Percentiles rank a stretch among this genome's conserved stretches.
Evolutionary conservation across 2,329 filamentous ascomycete genomes (phyloP).

Genomic region (Magnaporthiopsis poae): DNA sequence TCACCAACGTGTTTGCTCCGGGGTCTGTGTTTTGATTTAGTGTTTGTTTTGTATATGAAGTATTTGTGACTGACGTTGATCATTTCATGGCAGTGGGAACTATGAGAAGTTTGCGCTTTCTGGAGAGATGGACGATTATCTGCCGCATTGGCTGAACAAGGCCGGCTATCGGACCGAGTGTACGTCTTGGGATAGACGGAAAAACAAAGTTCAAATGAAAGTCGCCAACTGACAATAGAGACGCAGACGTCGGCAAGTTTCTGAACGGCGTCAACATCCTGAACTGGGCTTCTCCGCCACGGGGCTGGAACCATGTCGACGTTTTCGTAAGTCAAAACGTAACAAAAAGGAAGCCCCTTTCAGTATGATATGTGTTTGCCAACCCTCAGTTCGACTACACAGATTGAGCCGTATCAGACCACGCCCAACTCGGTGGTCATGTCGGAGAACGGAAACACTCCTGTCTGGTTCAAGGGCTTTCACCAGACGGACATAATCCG

Average conservation of each 20-base stretch:
- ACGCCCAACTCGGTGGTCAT: constrained; percentile 19
- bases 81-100: constrained; percentile 17
- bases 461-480: constrained; percentile 43
- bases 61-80: neutral
- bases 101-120: constrained; percentile 34
- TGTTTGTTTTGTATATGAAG: too few species aligned
- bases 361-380: neutral
- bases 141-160: constrained; percentile 33
- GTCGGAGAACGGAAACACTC: constrained; percentile 30
- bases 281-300: constrained; percentile 27
- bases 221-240: neutral
- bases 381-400: neutral
- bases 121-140: constrained; percentile 32
- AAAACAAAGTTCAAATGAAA: neutral
- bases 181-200: neutral
- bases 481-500: constrained; percentile 46
- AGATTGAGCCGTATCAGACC: constrained; percentile 19
- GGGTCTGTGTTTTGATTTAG: constrained; percentile 13
- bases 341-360: too few species aligned
- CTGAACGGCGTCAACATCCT: constrained; percentile 32
- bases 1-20: constrained; percentile 26
- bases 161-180: constrained; percentile 34
- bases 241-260: constrained; percentile 27
- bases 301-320: constrained; percentile 20
- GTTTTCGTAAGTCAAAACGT: constrained; percentile 7